Evolutionary conservation across 1,284 basidiomycete genomes (phyloP).

Genomic region (Apiotrichum montevideense): DNA sequence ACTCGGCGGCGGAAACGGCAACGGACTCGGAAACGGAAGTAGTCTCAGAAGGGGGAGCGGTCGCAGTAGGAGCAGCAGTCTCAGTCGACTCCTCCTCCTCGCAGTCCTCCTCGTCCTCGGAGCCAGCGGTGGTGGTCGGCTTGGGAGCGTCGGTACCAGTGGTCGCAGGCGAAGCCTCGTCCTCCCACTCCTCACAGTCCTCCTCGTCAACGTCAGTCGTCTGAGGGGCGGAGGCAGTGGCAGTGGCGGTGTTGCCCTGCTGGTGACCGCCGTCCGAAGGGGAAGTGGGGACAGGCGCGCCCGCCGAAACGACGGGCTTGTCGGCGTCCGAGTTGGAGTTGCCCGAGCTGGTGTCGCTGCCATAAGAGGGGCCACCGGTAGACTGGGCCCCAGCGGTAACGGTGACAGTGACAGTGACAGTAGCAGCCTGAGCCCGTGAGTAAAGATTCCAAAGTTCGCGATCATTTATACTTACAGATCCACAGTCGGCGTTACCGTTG

Average conservation of each 20-base stretch:
- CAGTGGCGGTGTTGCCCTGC: too few relatives aligned
- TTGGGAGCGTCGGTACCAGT: background rate
- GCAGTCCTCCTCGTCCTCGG: background rate
- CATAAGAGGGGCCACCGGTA: background rate
- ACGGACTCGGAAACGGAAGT: conserved; percentile 1
- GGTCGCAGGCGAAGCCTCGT: background rate
- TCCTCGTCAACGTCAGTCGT: too few relatives aligned
- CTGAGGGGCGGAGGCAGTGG: too few relatives aligned
- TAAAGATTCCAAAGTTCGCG: too few relatives aligned
- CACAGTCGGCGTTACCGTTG: background rate
- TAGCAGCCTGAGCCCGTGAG: background rate
- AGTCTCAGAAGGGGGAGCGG: background rate
- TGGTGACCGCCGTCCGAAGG: too few relatives aligned
- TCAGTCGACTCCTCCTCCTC: conserved; percentile 59
- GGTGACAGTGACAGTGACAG: conserved; percentile 9
- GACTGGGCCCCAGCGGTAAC: conserved; percentile 3
- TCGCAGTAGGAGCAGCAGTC: background rate
- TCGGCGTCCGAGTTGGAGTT: background rate
- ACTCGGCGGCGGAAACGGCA: background rate
- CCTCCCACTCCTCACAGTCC: too few relatives aligned
- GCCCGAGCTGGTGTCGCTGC: background rate
- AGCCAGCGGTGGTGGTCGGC: background rate
- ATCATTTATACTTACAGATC: too few relatives aligned
- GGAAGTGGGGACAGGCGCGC: too few relatives aligned
- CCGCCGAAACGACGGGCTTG: too few relatives aligned